Percentiles rank a stretch among this genome's conserved stretches.
phyloP scores from a whole-genome alignment of 768 basidiomycete species.

The Coprinopsis cinerea region DNA sequence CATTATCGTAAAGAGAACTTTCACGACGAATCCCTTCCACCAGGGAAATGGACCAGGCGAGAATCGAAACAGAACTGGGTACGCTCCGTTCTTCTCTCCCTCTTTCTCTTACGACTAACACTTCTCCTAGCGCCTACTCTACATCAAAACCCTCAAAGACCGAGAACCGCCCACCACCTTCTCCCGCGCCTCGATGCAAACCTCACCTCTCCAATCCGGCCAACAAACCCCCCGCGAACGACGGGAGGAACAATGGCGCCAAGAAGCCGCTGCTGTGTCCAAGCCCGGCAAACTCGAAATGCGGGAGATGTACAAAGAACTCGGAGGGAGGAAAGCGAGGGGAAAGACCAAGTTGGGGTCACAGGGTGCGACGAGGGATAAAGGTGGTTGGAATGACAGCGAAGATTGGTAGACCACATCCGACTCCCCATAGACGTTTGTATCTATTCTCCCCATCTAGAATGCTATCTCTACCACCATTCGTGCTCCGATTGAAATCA shows the following conservation, averaged over 20 bases:
- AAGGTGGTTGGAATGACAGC: conserved; percentile 63
- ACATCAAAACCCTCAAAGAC: conserved; percentile 35
- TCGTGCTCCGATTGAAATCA: too few species aligned
- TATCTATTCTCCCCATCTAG: too few species aligned
- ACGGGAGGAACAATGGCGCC: conserved; percentile 71
- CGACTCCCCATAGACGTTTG: too few species aligned
- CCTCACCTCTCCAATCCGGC: conserved; percentile 48
- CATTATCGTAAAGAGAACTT: conserved; percentile 86
- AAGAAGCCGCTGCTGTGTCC: conserved; percentile 43
- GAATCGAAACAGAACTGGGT: conserved; percentile 96
- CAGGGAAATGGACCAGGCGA: conserved; percentile 86
- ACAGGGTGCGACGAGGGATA: conserved; percentile 61
- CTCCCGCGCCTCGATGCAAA: conserved; percentile 39
- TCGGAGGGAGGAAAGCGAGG: conserved; percentile 78
- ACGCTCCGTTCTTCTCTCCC: conserved; percentile 17
- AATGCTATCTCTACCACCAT: too few species aligned
- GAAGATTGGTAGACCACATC: conserved; percentile 19
- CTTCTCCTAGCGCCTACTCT: conserved; percentile 45
- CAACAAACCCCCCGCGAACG: conserved; percentile 75
- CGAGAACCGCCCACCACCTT: conserved; percentile 32
- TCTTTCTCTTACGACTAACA: conserved; percentile 10
- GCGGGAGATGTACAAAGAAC: conserved; percentile 87
- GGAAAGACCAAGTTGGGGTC: conserved; percentile 67
- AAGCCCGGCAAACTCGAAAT: conserved; percentile 77
- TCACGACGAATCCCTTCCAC: conserved; percentile 69